Conservation (phyloP, 116 monocot genomes). For the Posidonia oceanica region DNA sequence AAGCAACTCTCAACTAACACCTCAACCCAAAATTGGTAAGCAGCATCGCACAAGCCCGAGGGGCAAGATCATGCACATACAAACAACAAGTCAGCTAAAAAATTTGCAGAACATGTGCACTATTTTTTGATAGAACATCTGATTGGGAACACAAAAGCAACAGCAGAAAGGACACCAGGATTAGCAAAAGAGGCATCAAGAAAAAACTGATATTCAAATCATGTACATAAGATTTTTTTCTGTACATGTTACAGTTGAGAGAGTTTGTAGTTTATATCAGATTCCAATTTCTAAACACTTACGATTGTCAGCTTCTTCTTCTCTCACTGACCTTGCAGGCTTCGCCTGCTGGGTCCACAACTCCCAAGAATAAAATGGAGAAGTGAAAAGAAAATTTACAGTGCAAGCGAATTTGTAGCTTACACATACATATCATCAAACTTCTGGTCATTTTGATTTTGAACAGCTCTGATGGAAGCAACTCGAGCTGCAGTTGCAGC, state of each 20-base stretch:
- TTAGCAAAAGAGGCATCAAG: no score
- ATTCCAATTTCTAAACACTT: background rate
- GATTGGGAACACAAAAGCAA: no score
- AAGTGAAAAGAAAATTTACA: conserved; percentile 1
- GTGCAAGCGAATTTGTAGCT: background rate
- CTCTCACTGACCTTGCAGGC: background rate
- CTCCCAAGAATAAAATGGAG: background rate
- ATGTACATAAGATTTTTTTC: background rate
- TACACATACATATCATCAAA: conserved; percentile 28
- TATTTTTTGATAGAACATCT: no score
- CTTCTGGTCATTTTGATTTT: conserved; percentile 46
- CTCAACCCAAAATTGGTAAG: no score
- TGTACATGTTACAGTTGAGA: background rate
- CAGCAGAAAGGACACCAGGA: no score
- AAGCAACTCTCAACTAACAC: no score
- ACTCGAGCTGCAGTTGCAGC: conserved; percentile 62
- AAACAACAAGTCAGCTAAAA: no score
- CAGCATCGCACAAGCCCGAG: no score
- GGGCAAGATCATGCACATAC: no score
- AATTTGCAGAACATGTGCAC: no score
- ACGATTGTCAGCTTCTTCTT: background rate
- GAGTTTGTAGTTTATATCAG: background rate
- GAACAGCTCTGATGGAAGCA: conserved; percentile 64
- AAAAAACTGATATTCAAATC: background rate
- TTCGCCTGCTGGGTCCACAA: background rate